Base-by-base conservation (phyloP, 2,329 filamentous ascomycete species). In the Sclerotinia nivalis region DNA sequence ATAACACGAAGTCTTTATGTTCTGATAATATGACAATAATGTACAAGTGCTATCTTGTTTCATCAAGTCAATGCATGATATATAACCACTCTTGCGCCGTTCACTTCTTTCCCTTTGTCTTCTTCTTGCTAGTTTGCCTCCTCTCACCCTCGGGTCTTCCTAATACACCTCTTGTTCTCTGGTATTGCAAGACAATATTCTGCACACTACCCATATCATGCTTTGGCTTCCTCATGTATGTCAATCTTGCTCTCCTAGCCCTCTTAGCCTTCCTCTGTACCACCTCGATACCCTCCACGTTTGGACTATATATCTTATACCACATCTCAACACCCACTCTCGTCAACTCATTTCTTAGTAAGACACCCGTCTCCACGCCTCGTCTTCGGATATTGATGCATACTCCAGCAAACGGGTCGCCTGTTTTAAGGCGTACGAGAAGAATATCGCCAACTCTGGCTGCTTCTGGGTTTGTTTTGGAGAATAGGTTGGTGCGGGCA, bases 261-360 rank as follows among this genome's bases (percentile, higher is more conserved):
- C 93, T 88, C 90, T 93, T 96, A 78, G 88, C 86, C 73, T 88
- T 87, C 76, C 95, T 86, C 87, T 97, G 93, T 80, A 98, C 92
- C 76, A 99, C 91, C 82, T 99, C 95, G 77, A 99, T 93, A 73
- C 92, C 93, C 79, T 91, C 89, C 45, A 98, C 91, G 78, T 92
- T 91, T 71, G 95, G 95, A 78, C 89, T 92, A 84, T 96, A 98
- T 71, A 98, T 85, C 85, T 99, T 99, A 82, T 92, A 93, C 90
- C 93, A 97, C 93, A 97, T 96, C 86, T 99, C 96, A 71, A 97
- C 93, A 71, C 93, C 92, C 9, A 96, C 88, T 76, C 92, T 88
- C 74, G 93, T 94, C 76, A 99, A 83, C 79, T 96, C 89, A 76
- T 95, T 95, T 69, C 96, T 88, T 71, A 99, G 85, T 71, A 97